Percentiles rank a stretch among this genome's conserved stretches.
phyloP scores from a whole-genome alignment of 805 yeast species.

The Teunomyces lycoperdinae region DNA sequence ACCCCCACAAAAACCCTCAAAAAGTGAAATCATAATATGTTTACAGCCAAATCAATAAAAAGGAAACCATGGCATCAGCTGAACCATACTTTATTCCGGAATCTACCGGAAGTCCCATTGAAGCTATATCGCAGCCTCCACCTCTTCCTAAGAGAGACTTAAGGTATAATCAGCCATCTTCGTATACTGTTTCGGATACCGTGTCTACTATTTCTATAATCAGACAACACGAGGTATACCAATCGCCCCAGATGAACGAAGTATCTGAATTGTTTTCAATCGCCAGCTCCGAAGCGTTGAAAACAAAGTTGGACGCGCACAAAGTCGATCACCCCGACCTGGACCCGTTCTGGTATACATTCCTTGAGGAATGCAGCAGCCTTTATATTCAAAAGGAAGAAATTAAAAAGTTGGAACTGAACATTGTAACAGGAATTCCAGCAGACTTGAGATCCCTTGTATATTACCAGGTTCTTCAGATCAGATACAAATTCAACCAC shows the following conservation, averaged over 20 bases:
- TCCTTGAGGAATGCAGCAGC: slow-evolving; percentile 15
- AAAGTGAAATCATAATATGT: background rate
- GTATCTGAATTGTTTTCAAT: slow-evolving; percentile 21
- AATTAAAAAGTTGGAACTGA: slow-evolving; percentile 17
- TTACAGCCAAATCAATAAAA: background rate
- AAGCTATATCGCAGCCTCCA: background rate
- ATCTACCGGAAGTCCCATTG: slow-evolving; percentile 1
- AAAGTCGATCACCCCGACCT: slow-evolving; percentile 3
- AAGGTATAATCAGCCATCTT: background rate
- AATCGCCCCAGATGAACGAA: slow-evolving; percentile 25
- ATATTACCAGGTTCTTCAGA: slow-evolving; percentile 31
- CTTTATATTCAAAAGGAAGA: slow-evolving; percentile 7
- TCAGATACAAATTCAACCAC: slow-evolving; percentile 25
- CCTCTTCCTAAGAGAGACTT: background rate
- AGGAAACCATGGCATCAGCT: background rate
- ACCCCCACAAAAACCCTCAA: background rate
- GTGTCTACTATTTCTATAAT: slow-evolving; percentile 21
- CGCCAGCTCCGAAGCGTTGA: slow-evolving; percentile 3
- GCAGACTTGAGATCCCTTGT: slow-evolving; percentile 25
- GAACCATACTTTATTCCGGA: slow-evolving; percentile 3
- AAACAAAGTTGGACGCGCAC: slow-evolving; percentile 1
- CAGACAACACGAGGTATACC: slow-evolving; percentile 24
- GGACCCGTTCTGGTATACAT: slow-evolving; percentile 17
- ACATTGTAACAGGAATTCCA: slow-evolving; percentile 31
- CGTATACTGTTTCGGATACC: slow-evolving; percentile 16